phyloP scores from a whole-genome alignment of 2,329 filamentous ascomycete species.

The Colletotrichum gigasporum region DNA sequence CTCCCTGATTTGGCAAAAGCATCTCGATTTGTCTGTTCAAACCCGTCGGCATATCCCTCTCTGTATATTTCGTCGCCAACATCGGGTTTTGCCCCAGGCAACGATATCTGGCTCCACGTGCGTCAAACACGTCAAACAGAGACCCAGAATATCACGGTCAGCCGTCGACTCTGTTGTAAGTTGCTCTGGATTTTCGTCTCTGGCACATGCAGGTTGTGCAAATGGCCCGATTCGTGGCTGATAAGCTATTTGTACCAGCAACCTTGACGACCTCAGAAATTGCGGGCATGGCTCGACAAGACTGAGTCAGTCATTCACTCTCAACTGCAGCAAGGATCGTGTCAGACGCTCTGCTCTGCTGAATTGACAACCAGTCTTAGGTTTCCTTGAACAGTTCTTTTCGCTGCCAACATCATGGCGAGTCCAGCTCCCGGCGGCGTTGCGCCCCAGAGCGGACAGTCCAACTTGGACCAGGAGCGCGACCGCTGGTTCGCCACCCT shows the following conservation, averaged over 20 bases:
- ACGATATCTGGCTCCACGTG: no score
- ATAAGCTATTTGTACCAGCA: neutral
- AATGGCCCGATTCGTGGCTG: no score
- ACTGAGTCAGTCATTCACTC: neutral
- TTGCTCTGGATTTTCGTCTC: no score
- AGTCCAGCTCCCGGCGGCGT: neutral
- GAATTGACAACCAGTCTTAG: neutral
- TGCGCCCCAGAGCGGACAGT: neutral
- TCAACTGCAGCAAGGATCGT: neutral
- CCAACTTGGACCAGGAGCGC: slow-evolving; percentile 19
- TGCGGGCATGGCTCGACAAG: slow-evolving; percentile 10
- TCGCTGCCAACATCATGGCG: slow-evolving; percentile 1
- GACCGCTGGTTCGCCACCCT: slow-evolving; percentile 12
- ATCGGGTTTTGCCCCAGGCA: no score
- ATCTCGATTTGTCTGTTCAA: no score
- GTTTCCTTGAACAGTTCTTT: neutral
- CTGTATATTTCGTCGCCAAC: no score
- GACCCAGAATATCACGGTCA: no score
- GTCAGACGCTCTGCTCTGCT: neutral
- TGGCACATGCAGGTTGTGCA: no score
- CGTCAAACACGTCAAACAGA: no score
- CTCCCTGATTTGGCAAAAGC: no score
- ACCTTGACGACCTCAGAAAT: neutral
- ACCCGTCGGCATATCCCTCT: no score
- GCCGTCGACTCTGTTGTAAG: no score